Evolutionary conservation across 2,329 filamentous ascomycete species (phyloP).

Genomic region (Pestalotiopsis sp.): DNA sequence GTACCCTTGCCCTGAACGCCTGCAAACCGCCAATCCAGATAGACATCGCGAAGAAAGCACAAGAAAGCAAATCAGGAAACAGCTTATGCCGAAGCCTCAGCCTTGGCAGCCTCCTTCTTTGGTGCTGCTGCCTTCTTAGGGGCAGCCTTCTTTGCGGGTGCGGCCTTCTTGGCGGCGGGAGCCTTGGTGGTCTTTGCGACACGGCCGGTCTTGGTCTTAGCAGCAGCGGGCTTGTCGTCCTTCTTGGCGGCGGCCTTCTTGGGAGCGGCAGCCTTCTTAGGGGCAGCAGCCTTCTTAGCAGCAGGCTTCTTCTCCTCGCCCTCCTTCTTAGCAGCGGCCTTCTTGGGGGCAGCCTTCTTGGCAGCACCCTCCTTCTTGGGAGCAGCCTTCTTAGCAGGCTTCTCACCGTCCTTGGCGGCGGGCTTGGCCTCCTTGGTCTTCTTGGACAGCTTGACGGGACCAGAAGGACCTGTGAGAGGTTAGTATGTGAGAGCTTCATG

Average conservation of each 20-base stretch:
- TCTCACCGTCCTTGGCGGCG: slow-evolving; percentile 28
- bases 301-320: slow-evolving; percentile 62
- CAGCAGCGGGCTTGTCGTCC: slow-evolving; percentile 83
- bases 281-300: slow-evolving; percentile 57
- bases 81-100: slow-evolving; percentile 25
- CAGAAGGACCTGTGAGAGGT: slow-evolving; percentile 69
- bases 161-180: slow-evolving; percentile 46
- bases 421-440: slow-evolving; percentile 57
- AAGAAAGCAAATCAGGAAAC: slow-evolving; percentile 20
- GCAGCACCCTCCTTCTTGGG: slow-evolving; percentile 41
- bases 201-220: slow-evolving; percentile 35
- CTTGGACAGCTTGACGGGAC: slow-evolving; percentile 91
- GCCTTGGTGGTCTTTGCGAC: slow-evolving; percentile 43
- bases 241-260: slow-evolving; percentile 48
- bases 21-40: slow-evolving; percentile 28
- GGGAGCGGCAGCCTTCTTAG: slow-evolving; percentile 35
- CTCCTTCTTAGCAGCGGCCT: slow-evolving; percentile 41
- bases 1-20: slow-evolving; percentile 36
- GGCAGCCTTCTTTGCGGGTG: slow-evolving; percentile 43
- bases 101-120: slow-evolving; percentile 40
- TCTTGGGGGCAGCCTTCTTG: slow-evolving; percentile 70
- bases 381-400: slow-evolving; percentile 40
- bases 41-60: slow-evolving; percentile 39
- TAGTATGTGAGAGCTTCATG: slow-evolving; percentile 16
- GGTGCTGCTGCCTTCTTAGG: slow-evolving; percentile 39